Evolutionary conservation across 2,329 filamentous ascomycete species (phyloP).

Genomic region (Cordyceps militaris): DNA sequence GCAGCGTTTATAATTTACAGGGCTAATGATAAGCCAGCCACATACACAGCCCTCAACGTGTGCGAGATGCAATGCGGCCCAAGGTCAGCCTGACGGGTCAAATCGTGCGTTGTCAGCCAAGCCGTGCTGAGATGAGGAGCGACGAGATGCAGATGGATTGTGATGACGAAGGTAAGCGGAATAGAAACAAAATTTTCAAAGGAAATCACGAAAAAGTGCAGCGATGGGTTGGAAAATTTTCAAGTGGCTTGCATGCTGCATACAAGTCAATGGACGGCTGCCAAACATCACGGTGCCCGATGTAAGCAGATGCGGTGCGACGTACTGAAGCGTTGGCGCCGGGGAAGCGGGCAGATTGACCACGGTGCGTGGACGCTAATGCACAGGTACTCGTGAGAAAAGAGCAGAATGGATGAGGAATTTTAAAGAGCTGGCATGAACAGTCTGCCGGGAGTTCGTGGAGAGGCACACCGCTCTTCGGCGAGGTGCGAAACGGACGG

Average conservation of each 20-base stretch:
- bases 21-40: not conserved
- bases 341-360: not conserved
- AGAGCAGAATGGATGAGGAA: not conserved
- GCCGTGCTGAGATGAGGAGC: not conserved
- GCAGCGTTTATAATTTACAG: not conserved
- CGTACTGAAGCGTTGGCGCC: not conserved
- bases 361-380: not conserved
- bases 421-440: not conserved
- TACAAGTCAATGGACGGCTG: slow-evolving; percentile 20
- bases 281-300: slow-evolving; percentile 1
- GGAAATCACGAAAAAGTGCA: not conserved
- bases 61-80: slow-evolving; percentile 11
- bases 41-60: slow-evolving; percentile 3
- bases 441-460: not conserved
- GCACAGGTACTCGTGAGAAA: not conserved
- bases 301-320: not conserved
- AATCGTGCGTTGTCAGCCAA: not conserved
- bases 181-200: not conserved
- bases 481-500: not conserved
- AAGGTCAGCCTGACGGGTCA: slow-evolving; percentile 7
- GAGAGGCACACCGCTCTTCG: slow-evolving; percentile 5
- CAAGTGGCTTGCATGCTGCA: slow-evolving; percentile 26
- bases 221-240: not conserved
- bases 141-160: not conserved
- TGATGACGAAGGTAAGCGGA: not conserved